Conservation (phyloP, 2,329 filamentous ascomycete species). For the Alternaria infectoria region DNA sequence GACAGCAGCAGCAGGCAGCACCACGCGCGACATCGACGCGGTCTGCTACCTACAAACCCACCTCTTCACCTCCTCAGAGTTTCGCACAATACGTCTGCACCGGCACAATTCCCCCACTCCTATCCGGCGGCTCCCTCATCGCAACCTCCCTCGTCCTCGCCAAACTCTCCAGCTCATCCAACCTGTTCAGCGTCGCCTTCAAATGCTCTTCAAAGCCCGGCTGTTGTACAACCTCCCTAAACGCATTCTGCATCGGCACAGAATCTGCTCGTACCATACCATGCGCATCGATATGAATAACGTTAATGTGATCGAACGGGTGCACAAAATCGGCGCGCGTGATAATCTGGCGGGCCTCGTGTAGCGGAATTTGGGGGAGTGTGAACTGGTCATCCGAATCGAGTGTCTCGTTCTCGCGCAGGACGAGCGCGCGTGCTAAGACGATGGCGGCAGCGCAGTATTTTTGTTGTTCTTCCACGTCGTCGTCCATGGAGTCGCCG, state of each 20-base stretch:
- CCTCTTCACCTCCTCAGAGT: slow-evolving; percentile 6
- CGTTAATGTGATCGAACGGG: slow-evolving; percentile 86
- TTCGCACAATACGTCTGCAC: slow-evolving; percentile 38
- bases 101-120: slow-evolving; percentile 39
- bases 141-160: slow-evolving; percentile 90
- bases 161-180: slow-evolving; percentile 88
- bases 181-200: slow-evolving; percentile 80
- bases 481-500: slow-evolving; percentile 82
- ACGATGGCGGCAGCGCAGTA: slow-evolving; percentile 95
- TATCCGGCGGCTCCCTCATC: slow-evolving; percentile 70
- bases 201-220: slow-evolving; percentile 82
- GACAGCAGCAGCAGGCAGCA: neutral
- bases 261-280: slow-evolving; percentile 90
- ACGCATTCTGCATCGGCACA: slow-evolving; percentile 94
- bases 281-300: slow-evolving; percentile 89
- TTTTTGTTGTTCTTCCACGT: slow-evolving; percentile 97
- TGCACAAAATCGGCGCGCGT: slow-evolving; percentile 93
- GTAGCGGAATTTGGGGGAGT: slow-evolving; percentile 70
- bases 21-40: neutral
- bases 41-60: neutral
- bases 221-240: slow-evolving; percentile 77
- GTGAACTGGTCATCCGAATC: slow-evolving; percentile 68
- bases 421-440: slow-evolving; percentile 85
- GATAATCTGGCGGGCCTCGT: slow-evolving; percentile 72
- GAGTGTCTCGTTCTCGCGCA: slow-evolving; percentile 69